Evolutionary conservation across 148 eudicot genomes (phyloP).

Genomic region (Rhododendron kiyosumense): DNA sequence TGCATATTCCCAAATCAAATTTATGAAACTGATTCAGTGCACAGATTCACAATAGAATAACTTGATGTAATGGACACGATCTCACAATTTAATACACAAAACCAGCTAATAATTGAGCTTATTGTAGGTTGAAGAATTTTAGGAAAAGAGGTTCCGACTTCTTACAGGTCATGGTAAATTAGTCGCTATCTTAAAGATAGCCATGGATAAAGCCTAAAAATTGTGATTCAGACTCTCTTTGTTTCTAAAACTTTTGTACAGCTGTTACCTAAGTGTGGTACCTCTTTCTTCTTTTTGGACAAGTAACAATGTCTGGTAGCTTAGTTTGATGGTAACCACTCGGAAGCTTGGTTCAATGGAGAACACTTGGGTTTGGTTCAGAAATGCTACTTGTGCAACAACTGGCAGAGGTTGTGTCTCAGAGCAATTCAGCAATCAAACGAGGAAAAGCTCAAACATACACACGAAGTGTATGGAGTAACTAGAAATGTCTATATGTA

Average conservation of each 20-base stretch:
- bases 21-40: background rate
- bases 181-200: background rate
- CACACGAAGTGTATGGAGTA: background rate
- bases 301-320: background rate
- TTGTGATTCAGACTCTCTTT: background rate
- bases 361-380: background rate
- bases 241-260: background rate
- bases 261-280: background rate
- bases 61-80: background rate
- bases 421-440: background rate
- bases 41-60: background rate
- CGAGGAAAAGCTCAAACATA: background rate
- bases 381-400: background rate
- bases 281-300: background rate
- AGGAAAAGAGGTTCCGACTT: background rate
- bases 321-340: background rate
- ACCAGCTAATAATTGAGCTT: background rate
- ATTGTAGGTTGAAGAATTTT: background rate
- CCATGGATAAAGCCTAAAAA: background rate
- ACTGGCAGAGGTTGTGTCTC: background rate
- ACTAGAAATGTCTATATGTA: background rate
- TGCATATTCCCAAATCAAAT: background rate
- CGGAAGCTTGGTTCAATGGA: background rate
- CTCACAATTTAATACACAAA: background rate
- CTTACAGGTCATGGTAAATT: background rate